phyloP scores from a whole-genome alignment of 176 grass and related monocot species.

The Tillandsia leiboldiana region DNA sequence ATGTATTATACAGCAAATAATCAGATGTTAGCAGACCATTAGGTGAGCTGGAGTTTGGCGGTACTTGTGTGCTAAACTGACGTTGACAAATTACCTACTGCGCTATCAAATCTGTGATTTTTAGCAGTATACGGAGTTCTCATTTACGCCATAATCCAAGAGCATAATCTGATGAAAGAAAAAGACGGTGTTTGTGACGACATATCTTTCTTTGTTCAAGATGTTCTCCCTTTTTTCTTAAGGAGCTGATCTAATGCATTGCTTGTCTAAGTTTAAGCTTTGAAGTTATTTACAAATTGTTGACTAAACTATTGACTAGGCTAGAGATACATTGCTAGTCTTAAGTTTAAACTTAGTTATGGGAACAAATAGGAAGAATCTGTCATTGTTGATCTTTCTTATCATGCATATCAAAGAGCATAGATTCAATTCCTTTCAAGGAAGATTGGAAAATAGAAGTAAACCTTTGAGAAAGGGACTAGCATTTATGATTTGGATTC shows the following conservation, averaged over 20 bases:
- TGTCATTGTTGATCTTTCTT: background rate
- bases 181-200: background rate
- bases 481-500: background rate
- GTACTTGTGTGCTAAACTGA: conserved; percentile 5
- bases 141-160: background rate
- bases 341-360: background rate
- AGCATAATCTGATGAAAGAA: background rate
- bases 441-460: background rate
- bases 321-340: no score
- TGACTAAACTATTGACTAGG: background rate
- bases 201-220: background rate
- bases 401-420: no score
- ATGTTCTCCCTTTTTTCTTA: no score
- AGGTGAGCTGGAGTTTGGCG: background rate
- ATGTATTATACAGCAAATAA: background rate
- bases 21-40: background rate
- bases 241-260: no score
- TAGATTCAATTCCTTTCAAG: no score
- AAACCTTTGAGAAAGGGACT: background rate
- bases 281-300: background rate
- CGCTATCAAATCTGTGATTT: conserved; percentile 18
- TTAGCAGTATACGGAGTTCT: conserved; percentile 6
- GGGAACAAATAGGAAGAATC: background rate
- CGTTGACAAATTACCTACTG: conserved; percentile 22
- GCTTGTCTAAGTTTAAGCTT: background rate